These are phyloP conservation scores for Phytophthora melonis DNA, from an alignment of 352 stramenopile genomes.

Conservation along the genomic window DNA sequence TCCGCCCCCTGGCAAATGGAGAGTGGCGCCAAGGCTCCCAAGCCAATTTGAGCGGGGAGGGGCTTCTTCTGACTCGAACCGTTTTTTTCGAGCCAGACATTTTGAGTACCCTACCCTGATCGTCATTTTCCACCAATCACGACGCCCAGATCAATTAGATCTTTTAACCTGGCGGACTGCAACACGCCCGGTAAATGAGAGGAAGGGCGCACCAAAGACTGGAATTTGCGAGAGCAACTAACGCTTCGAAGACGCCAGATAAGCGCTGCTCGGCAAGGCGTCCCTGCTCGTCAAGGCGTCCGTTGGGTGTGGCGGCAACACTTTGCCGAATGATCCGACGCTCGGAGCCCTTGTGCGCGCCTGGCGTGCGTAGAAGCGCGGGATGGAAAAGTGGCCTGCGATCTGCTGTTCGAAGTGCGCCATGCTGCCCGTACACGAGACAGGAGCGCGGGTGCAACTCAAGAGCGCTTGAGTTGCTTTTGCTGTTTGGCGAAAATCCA, in stretches of 20 bases:
- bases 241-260: background rate
- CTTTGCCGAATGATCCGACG: background rate
- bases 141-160: background rate
- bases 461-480: constrained; percentile 4
- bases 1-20: constrained; percentile 11
- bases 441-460: constrained; percentile 8
- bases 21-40: constrained; percentile 11
- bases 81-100: constrained; percentile 26
- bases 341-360: background rate
- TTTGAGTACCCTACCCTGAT: constrained; percentile 8
- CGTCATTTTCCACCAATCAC: constrained; percentile 17
- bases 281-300: background rate
- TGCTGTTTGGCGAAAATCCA: constrained; percentile 3
- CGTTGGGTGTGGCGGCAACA: background rate
- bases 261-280: background rate
- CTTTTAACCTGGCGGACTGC: constrained; percentile 14
- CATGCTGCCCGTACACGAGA: constrained; percentile 24
- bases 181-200: too few relatives aligned
- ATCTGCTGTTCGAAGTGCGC: constrained; percentile 37
- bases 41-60: constrained; percentile 5
- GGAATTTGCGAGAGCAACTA: background rate
- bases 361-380: constrained; percentile 18
- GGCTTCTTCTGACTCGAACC: constrained; percentile 18
- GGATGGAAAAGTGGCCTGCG: constrained; percentile 12
- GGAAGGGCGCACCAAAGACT: background rate